Base-by-base conservation (phyloP, 192 early-diverging fungal genomes). In the Chytriomyces sp. region DNA sequence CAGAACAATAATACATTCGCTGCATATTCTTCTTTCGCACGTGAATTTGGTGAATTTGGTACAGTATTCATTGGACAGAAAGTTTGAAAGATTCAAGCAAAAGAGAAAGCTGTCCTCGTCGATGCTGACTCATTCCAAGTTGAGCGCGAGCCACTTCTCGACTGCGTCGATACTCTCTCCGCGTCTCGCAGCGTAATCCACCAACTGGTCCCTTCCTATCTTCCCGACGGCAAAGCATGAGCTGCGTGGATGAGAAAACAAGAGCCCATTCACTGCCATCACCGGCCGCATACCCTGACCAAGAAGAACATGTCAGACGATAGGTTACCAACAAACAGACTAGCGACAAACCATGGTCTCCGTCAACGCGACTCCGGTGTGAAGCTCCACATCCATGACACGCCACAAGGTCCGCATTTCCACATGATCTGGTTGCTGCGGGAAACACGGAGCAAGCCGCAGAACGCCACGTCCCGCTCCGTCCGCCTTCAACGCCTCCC, bases 221-320 rank as follows among this genome's bases (percentile, higher is more conserved):
- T 96, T 96, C 74, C 95, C 95, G 17, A 95, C 93, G 8, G 95
- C 94, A 89, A 97, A 97, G 78, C 95, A 97, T 62, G 85, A 85
- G 41, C 88, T 82, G 59, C 91, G 76, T 44, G 88, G 85, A 73
- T 95, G 86, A 1, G 86, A 91, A 83, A 91, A 92, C 52, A 86
- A 77, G 32, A 89, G 73, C 44, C 86, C 93, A 44, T 89, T 91
- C 22, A 97, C 95, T 3, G 91, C 88, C n/a, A 94, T 92, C 31
- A 91, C 93, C 2, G 95, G 95, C 28, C 88, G 84, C 95, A 97
- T 97, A 62, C 93, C 93, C 78, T 80, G 33, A 19, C 19, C n/a
- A n/a, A n/a, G n/a, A n/a, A 33, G 22, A 33, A 6, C 33, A 10
- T 26, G 17, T 26, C 22, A 56, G 5, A 17, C n/a, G 39, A 30